phyloP scores from a whole-genome alignment of 2,329 filamentous ascomycete species.

The Epichloe brachyelytri region DNA sequence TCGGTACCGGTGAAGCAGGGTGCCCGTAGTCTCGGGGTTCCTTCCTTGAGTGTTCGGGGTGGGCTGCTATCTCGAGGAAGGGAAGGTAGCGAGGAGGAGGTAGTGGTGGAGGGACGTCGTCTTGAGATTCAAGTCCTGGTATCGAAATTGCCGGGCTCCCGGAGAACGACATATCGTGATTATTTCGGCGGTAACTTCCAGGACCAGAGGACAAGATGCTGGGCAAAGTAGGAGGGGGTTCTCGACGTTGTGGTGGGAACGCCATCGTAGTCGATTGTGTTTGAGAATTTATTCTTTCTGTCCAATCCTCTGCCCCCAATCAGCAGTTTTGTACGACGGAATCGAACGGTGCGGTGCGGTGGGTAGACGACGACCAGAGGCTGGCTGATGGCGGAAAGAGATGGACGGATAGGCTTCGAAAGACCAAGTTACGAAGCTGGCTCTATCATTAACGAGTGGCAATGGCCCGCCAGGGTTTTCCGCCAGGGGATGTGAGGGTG shows the following conservation, averaged over 20 bases:
- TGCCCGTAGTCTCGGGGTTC: constrained; percentile 18
- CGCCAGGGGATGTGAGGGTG: not conserved
- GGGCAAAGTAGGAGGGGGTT: constrained; percentile 21
- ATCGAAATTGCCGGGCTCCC: constrained; percentile 29
- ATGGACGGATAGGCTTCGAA: constrained; percentile 2
- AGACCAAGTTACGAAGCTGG: not conserved
- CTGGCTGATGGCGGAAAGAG: constrained; percentile 2
- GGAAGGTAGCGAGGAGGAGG: constrained; percentile 31
- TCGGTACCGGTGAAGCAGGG: constrained; percentile 18
- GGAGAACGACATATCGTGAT: constrained; percentile 20
- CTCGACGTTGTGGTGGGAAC: constrained; percentile 23
- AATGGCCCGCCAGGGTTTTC: not conserved
- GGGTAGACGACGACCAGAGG: not conserved
- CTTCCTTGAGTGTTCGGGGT: constrained; percentile 16
- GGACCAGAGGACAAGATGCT: constrained; percentile 23
- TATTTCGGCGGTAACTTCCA: constrained; percentile 17
- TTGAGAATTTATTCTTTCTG: not conserved
- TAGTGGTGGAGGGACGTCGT: constrained; percentile 29
- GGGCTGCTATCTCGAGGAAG: constrained; percentile 20
- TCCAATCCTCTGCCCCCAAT: not conserved
- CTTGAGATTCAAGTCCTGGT: constrained; percentile 21
- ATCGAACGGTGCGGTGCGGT: not conserved
- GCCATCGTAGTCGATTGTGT: constrained; percentile 17
- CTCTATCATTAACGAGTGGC: constrained; percentile 2
- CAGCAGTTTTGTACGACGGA: not conserved